Percentiles rank a stretch among this genome's conserved stretches.
Evolutionary conservation across 139 green algal genomes (phyloP).

Genomic region (Helicosporidium sp.): DNA sequence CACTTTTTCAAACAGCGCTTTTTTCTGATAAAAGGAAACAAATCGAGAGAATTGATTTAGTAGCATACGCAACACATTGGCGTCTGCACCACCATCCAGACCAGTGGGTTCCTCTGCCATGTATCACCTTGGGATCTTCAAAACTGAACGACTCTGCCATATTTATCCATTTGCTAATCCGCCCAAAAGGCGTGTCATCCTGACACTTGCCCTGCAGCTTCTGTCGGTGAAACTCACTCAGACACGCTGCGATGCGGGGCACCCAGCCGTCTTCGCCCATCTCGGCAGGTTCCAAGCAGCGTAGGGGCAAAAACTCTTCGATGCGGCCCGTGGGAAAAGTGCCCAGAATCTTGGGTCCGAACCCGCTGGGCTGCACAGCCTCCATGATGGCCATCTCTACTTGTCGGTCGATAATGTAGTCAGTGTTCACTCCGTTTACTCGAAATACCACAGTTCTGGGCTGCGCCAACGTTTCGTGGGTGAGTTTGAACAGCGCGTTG

Average conservation of each 20-base stretch:
- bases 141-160: conserved; percentile 38
- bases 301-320: conserved; percentile 47
- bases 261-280: conserved; percentile 21
- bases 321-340: conserved; percentile 65
- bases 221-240: too few relatives aligned
- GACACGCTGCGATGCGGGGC: too few relatives aligned
- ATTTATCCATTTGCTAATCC: conserved; percentile 27
- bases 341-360: too few relatives aligned
- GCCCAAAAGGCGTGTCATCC: conserved; percentile 8
- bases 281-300: conserved; percentile 40
- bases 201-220: background rate
- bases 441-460: conserved; percentile 45
- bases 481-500: conserved; percentile 51
- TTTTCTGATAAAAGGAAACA: conserved; percentile 18
- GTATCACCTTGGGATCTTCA: conserved; percentile 5
- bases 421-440: conserved; percentile 74
- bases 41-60: too few relatives aligned
- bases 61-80: too few relatives aligned
- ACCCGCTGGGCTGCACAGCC: too few relatives aligned
- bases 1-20: conserved; percentile 18
- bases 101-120: too few relatives aligned
- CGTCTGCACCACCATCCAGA: too few relatives aligned
- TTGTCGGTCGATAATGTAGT: conserved; percentile 58
- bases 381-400: conserved; percentile 36
- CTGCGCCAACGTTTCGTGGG: background rate